Evolutionary conservation across 768 basidiomycete species (phyloP).

Genomic region (Agrocybe pediades): DNA sequence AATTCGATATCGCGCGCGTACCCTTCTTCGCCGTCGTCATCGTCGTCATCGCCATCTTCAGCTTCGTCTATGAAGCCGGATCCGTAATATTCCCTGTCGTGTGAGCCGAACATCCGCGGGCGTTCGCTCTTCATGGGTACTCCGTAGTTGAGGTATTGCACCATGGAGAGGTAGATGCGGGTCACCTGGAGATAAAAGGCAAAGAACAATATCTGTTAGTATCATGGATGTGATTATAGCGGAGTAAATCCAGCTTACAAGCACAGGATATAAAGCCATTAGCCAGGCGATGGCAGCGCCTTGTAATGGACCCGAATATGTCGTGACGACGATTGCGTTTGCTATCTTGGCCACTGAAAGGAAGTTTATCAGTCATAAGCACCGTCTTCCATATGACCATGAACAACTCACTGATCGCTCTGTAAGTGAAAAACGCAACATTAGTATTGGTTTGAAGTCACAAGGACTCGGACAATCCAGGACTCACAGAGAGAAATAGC

Average conservation of each 20-base stretch:
- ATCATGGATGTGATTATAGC: no score
- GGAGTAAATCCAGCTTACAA: slow-evolving; percentile 5
- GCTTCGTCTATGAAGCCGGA: neutral
- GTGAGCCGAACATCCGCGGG: slow-evolving; percentile 6
- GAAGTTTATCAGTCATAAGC: neutral
- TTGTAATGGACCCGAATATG: slow-evolving; percentile 14
- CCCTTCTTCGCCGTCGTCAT: neutral
- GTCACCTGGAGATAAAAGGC: slow-evolving; percentile 2
- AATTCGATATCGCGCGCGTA: neutral
- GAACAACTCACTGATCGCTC: slow-evolving; percentile 12
- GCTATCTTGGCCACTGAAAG: slow-evolving; percentile 15
- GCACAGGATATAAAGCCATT: slow-evolving; percentile 19
- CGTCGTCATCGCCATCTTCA: neutral
- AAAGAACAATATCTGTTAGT: neutral
- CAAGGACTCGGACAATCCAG: neutral
- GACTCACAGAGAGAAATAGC: slow-evolving; percentile 21
- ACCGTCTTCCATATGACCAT: neutral
- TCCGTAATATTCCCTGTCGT: slow-evolving; percentile 4
- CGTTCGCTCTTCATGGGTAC: slow-evolving; percentile 3
- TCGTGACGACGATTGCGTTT: slow-evolving; percentile 15
- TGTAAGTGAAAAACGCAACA: neutral
- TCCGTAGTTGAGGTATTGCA: slow-evolving; percentile 15
- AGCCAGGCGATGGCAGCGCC: slow-evolving; percentile 18
- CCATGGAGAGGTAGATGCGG: slow-evolving; percentile 17
- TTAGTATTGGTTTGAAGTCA: neutral